These are phyloP conservation scores for Cladorrhinum samala DNA, from an alignment of 495 filamentous ascomycete genomes.

Conservation along the genomic window DNA sequence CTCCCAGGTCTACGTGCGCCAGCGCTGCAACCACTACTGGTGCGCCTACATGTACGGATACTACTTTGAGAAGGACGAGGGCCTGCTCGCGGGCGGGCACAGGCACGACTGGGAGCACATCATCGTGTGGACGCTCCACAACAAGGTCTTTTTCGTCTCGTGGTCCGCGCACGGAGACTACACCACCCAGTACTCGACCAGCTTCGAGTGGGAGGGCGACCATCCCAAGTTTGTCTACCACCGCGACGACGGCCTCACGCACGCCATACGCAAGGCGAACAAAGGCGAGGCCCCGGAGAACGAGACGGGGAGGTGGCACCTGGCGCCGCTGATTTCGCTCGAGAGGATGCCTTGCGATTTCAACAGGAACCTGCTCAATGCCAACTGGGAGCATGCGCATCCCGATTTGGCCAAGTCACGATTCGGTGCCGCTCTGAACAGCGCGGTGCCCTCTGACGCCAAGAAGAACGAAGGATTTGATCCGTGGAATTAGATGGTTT, in stretches of 20 bases:
- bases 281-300: background rate
- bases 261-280: background rate
- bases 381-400: background rate
- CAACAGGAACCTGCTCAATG: background rate
- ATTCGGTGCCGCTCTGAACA: background rate
- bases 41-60: background rate
- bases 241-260: background rate
- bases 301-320: background rate
- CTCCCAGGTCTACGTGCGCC: background rate
- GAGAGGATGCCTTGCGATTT: background rate
- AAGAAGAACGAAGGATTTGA: background rate
- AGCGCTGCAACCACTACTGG: conserved; percentile 1
- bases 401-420: background rate
- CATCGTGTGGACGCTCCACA: background rate
- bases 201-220: background rate
- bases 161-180: background rate
- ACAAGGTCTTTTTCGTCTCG: background rate
- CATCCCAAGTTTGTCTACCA: conserved; percentile 1
- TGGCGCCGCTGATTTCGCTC: background rate
- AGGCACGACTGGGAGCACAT: conserved; percentile 1
- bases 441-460: background rate
- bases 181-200: background rate
- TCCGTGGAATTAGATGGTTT: too few relatives aligned
- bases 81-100: background rate
- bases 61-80: conserved; percentile 1